These are phyloP conservation scores for Albifimbria verrucaria DNA, from an alignment of 2,329 filamentous ascomycete genomes.

Conservation along the genomic window DNA sequence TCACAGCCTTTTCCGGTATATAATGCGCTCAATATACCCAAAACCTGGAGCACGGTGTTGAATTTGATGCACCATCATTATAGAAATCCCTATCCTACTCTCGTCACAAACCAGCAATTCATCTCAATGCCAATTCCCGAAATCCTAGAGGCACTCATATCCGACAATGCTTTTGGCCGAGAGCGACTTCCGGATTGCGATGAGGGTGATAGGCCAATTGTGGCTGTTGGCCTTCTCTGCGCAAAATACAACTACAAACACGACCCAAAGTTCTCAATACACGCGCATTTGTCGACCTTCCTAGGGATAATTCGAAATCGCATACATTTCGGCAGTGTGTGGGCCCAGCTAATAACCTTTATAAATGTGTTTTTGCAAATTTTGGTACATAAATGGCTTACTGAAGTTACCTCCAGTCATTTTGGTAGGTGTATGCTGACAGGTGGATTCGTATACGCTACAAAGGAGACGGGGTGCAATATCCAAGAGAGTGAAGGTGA, in stretches of 20 bases:
- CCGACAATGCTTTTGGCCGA: not conserved
- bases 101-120: not conserved
- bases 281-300: not conserved
- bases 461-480: not conserved
- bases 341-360: not conserved
- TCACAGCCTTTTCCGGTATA: not conserved
- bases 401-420: not conserved
- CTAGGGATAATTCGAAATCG: not conserved
- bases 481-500: not conserved
- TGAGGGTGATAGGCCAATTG: not conserved
- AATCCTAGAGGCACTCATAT: not conserved
- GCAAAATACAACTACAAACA: not conserved
- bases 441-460: too few relatives aligned
- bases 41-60: not conserved
- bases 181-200: not conserved
- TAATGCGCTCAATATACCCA: not conserved
- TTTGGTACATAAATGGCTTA: not conserved
- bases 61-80: not conserved
- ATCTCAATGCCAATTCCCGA: not conserved
- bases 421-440: not conserved
- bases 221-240: not conserved
- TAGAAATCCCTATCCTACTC: not conserved
- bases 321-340: not conserved
- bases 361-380: not conserved
- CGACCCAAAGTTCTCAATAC: too few relatives aligned